Evolutionary conservation across 2,329 filamentous ascomycete genomes (phyloP).

Genomic region (Monosporascus sp.): DNA sequence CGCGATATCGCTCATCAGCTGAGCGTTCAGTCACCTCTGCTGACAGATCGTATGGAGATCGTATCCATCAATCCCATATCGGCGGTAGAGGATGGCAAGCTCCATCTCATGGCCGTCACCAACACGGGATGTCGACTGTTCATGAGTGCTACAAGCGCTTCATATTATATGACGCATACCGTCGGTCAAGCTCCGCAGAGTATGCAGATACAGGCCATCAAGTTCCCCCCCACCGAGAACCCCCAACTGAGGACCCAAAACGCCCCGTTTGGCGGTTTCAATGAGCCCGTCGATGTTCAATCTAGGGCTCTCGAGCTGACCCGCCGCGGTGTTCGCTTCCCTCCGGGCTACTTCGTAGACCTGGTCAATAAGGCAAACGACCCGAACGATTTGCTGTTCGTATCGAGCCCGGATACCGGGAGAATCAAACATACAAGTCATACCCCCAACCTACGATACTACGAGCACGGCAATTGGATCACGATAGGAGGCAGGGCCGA

Average conservation of each 20-base stretch:
- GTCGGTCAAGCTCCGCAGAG: conserved; percentile 72
- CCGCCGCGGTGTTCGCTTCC: conserved; percentile 56
- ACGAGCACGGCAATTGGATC: conserved; percentile 77
- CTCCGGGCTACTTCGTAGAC: conserved; percentile 88
- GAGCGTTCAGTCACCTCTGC: conserved; percentile 66
- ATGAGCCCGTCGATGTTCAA: conserved; percentile 41
- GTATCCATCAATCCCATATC: conserved; percentile 84
- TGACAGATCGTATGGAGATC: conserved; percentile 66
- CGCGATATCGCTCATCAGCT: conserved; percentile 76
- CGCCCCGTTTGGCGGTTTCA: conserved; percentile 24
- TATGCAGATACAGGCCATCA: conserved; percentile 97
- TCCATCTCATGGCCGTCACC: conserved; percentile 87
- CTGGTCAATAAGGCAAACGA: conserved; percentile 63
- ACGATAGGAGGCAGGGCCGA: conserved; percentile 69
- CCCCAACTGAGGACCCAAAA: conserved; percentile 22
- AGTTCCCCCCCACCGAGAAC: conserved; percentile 68
- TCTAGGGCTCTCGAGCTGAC: conserved; percentile 46
- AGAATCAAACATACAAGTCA: conserved; percentile 63
- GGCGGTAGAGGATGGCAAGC: conserved; percentile 69
- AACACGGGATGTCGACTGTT: conserved; percentile 88
- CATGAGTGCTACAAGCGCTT: conserved; percentile 80
- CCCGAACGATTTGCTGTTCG: conserved; percentile 68
- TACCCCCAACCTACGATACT: conserved; percentile 55
- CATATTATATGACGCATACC: conserved; percentile 58
- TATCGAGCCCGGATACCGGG: conserved; percentile 83